Conservation (phyloP, 2,329 filamentous ascomycete species). For the Fusarium heterosporum region DNA sequence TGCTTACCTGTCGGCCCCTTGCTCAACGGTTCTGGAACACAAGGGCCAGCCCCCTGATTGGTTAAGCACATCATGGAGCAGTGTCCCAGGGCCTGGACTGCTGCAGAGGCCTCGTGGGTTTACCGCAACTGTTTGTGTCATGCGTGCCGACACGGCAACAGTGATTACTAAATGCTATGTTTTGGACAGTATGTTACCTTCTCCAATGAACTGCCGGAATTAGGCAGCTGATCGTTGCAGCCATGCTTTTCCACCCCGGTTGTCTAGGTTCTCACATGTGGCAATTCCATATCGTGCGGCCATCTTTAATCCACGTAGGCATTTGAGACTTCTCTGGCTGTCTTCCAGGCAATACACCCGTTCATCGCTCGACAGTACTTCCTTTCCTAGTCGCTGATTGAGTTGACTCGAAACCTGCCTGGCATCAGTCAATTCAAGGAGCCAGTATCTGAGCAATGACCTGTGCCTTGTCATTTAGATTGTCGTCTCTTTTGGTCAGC, state of each 20-base stretch:
- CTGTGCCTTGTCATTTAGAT: constrained; percentile 14
- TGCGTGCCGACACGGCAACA: background rate
- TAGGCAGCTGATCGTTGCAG: background rate
- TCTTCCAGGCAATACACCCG: background rate
- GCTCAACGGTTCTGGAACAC: constrained; percentile 37
- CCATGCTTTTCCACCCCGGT: background rate
- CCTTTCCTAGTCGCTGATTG: constrained; percentile 6
- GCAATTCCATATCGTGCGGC: background rate
- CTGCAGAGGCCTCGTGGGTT: constrained; percentile 11
- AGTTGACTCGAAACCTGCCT: background rate
- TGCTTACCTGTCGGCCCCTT: constrained; percentile 18
- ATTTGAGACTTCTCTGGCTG: background rate
- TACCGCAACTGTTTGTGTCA: constrained; percentile 13
- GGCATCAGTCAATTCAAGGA: constrained; percentile 1
- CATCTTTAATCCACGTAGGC: background rate
- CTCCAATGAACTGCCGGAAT: background rate
- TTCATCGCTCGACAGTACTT: background rate
- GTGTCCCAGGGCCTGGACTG: constrained; percentile 22
- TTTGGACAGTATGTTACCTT: constrained; percentile 8
- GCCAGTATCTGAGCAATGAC: constrained; percentile 1
- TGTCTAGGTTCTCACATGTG: background rate
- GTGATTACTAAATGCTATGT: background rate
- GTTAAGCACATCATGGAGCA: constrained; percentile 16
- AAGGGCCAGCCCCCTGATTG: constrained; percentile 23
- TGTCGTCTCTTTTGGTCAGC: constrained; percentile 13